Base-by-base conservation (phyloP, 2,329 filamentous ascomycete genomes). In the Cladophialophora psammophila region DNA sequence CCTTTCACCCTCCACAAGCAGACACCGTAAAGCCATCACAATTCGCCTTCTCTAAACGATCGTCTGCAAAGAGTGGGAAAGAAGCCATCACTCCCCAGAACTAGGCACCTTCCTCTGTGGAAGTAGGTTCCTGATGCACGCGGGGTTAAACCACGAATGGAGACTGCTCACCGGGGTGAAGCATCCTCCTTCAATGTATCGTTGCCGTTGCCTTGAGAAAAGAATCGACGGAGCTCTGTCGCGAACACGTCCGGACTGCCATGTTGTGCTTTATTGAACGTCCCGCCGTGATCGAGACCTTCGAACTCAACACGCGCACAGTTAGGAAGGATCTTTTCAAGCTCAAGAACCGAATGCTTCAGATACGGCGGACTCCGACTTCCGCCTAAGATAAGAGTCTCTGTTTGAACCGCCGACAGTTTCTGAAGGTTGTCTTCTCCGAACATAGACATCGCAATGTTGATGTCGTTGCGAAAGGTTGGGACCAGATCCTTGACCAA, bases 181-280 rank as follows among this genome's bases (percentile, higher is more conserved):
- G 18, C 20, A n/a, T 60, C 10, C 6, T 34, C 57, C 20, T 50
- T 12, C 26, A 20, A 6, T 7, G 3, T 34, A 13, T 20, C n/a
- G 4, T 8, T 34, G n/a, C 34, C 60, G 13, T 53, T 64, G 15
- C 54, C 61, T 8, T 34, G n/a, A 55, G 54, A 52, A 56, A 67
- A 67, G 58, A 67, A 67, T 7, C 34, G 60, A 32, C 10, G 48
- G 18, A 67, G 34, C 48, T 67, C 65, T 12, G 13, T 6, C 8
- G 65, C 61, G 45, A 67, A 57, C 15, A 67, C 36, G 12, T 67
- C 50, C 20, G 65, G 65, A 42, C 50, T 64, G n/a, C 65, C 65
- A 32, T 53, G 59, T 54, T 63, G 55, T 20, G 31, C 34, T 36
- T 60, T 64, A 34, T 67, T 67, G 38, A 34, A 58, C 5, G 65